phyloP scores from a whole-genome alignment of 2,329 filamentous ascomycete genomes.

The Neophaeococcomyces mojaviensis region DNA sequence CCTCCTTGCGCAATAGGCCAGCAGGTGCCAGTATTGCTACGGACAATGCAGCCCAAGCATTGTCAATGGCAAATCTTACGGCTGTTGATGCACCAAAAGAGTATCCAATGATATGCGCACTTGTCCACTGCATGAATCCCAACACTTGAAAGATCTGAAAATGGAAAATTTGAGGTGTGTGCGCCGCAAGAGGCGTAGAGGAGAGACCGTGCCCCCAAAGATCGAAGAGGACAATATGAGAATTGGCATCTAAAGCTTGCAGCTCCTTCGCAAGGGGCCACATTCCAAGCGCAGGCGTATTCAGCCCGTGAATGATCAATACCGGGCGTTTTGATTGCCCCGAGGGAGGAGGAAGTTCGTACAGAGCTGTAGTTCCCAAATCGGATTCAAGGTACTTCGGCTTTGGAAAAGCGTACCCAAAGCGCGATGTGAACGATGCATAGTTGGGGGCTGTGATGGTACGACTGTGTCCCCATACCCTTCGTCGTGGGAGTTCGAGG shows the following conservation, averaged over 20 bases:
- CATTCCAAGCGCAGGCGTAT: conserved; percentile 45
- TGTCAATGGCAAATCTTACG: conserved; percentile 31
- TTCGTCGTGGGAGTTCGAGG: conserved; percentile 4
- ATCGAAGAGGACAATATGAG: conserved; percentile 41
- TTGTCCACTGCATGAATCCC: conserved; percentile 34
- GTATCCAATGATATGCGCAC: conserved; percentile 42
- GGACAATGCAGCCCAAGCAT: conserved; percentile 27
- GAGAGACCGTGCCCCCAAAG: conserved; percentile 49
- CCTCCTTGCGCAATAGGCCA: conserved; percentile 30
- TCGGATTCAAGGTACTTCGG: not conserved
- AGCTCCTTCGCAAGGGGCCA: conserved; percentile 36
- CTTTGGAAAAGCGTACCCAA: not conserved
- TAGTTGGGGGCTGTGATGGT: not conserved
- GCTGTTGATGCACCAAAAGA: conserved; percentile 43
- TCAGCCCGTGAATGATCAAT: conserved; percentile 45
- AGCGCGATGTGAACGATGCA: not conserved
- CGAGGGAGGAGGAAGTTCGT: not conserved
- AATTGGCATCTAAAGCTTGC: conserved; percentile 27
- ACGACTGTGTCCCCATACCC: not conserved
- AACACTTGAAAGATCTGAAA: conserved; percentile 35
- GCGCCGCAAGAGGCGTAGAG: conserved; percentile 39
- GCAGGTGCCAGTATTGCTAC: conserved; percentile 43
- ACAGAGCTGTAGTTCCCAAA: not conserved
- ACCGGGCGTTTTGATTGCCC: conserved; percentile 21
- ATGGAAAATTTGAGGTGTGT: conserved; percentile 39